Base-by-base conservation (phyloP, 192 early-diverging fungal genomes). In the Globomyces pollinis-pini region DNA sequence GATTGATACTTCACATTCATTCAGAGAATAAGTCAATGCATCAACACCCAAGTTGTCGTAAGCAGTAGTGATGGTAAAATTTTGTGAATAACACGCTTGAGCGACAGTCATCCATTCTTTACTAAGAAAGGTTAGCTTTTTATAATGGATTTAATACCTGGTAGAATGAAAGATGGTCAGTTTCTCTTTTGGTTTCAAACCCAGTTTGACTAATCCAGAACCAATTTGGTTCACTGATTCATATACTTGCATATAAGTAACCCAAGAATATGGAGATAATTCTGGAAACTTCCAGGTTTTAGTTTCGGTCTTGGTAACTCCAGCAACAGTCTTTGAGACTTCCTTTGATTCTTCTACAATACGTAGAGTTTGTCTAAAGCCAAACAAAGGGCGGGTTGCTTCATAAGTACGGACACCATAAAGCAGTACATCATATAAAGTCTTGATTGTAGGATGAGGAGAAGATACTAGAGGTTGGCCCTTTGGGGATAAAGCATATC, bases 221-320 rank as follows among this genome's bases (percentile, higher is more conserved):
- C 91, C 89, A 51, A 91, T 68, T 28, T 76, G 61, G 28, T 69
- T 59, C 8, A 75, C 62, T 31, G 67, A 60, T 24, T 78, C 63
- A 54, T 67, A 24, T 7, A 61, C 86, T 39, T 94, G 83, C 18
- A 63, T 67, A 55, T 88, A 93, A 44, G 80, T 90, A 8, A 61
- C 67, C 83, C 88, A 98, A 60, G 78, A 57, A 78, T 87, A 96
- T 13, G 59, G 71, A 15, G 85, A 81, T 45, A 94, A 73, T 66
- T 86, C 78, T 65, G 87, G 88, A 64, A 78, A 91, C 60, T 79
- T 88, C 90, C 89, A 91, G 26, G 52, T 84, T 67, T 96, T 96
- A 57, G 67, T 83, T 59, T 87, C 82, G 33, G 69, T 77, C 21
- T 65, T 68, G 61, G 78, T 75, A 39, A 70, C 65, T 34, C 84